phyloP scores from a whole-genome alignment of 768 basidiomycete genomes.

The Trametes gibbosa region DNA sequence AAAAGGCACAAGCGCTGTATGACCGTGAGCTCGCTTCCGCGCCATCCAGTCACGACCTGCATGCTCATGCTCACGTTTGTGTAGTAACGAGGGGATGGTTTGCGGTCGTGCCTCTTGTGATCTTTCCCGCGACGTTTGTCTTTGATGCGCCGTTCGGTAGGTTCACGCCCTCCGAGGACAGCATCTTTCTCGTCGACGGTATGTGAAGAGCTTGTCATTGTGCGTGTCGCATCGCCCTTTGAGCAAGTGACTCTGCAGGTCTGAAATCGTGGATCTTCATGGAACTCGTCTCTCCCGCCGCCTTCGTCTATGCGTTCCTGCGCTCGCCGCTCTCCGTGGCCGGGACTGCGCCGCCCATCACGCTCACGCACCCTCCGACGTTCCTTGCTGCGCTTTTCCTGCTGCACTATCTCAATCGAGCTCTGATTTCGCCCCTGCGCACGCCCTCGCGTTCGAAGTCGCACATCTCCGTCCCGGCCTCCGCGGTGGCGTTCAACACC shows the following conservation, averaged over 20 bases:
- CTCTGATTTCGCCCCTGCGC: slow-evolving; percentile 74
- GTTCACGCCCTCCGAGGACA: slow-evolving; percentile 50
- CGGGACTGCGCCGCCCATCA: slow-evolving; percentile 25
- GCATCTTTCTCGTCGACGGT: slow-evolving; percentile 58
- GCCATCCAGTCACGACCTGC: no score
- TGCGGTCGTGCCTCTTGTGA: slow-evolving; percentile 37
- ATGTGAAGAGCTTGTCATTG: slow-evolving; percentile 1
- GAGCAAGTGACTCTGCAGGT: slow-evolving; percentile 23
- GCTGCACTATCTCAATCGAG: slow-evolving; percentile 81
- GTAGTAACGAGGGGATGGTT: slow-evolving; percentile 45
- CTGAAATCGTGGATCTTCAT: slow-evolving; percentile 70
- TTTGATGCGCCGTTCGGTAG: slow-evolving; percentile 82
- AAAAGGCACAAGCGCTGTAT: background rate
- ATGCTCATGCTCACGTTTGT: background rate
- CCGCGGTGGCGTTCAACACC: slow-evolving; percentile 63
- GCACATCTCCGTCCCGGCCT: slow-evolving; percentile 61
- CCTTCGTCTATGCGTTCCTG: slow-evolving; percentile 50
- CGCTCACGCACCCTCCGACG: slow-evolving; percentile 40
- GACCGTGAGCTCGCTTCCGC: background rate
- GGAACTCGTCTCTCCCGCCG: slow-evolving; percentile 64
- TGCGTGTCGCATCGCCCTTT: slow-evolving; percentile 11
- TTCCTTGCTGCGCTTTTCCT: slow-evolving; percentile 61
- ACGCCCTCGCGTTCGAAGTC: slow-evolving; percentile 77
- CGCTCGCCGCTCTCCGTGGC: slow-evolving; percentile 47
- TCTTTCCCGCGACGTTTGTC: slow-evolving; percentile 41